A percentile compares a stretch with the other conserved stretches of the same genome.
phyloP scores from a whole-genome alignment of 1,284 basidiomycete genomes.

The Pyrrhoderma lamaoense region DNA sequence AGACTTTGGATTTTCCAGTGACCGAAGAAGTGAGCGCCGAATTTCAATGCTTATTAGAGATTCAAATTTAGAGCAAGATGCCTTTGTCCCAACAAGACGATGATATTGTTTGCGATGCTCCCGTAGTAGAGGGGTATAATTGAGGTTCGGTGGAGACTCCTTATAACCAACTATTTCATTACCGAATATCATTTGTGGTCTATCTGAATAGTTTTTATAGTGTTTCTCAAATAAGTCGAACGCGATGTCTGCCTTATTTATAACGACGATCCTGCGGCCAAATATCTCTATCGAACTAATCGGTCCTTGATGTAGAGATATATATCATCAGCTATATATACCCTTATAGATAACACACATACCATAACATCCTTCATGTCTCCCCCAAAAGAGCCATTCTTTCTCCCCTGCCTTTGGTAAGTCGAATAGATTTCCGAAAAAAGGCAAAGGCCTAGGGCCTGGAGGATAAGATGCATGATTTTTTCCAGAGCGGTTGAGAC shows the following conservation, averaged over 20 bases:
- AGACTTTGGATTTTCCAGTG: slow-evolving; percentile 1
- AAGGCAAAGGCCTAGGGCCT: slow-evolving; percentile 6
- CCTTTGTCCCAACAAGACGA: slow-evolving; percentile 1
- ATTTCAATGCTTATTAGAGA: slow-evolving; percentile 11
- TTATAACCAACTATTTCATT: slow-evolving; percentile 13
- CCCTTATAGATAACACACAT: neutral
- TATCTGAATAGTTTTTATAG: slow-evolving; percentile 42
- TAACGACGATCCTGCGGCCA: slow-evolving; percentile 35
- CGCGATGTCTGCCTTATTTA: slow-evolving; percentile 35
- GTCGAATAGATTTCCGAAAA: slow-evolving; percentile 14
- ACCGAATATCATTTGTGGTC: slow-evolving; percentile 24
- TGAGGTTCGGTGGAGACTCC: neutral
- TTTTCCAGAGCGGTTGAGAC: no score
- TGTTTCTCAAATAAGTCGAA: slow-evolving; percentile 41
- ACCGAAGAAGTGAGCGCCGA: slow-evolving; percentile 9
- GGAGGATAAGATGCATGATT: neutral
- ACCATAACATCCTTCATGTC: slow-evolving; percentile 17
- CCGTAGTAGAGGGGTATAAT: slow-evolving; percentile 1
- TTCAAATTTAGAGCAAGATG: slow-evolving; percentile 7
- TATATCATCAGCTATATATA: no score
- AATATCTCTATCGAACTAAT: slow-evolving; percentile 30
- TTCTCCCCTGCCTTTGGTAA: slow-evolving; percentile 8
- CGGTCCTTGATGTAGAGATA: no score
- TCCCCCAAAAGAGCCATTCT: slow-evolving; percentile 16
- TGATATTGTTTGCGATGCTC: slow-evolving; percentile 9